Base-by-base conservation (phyloP, 2,329 filamentous ascomycete species). In the Aspergillus uvarum region DNA sequence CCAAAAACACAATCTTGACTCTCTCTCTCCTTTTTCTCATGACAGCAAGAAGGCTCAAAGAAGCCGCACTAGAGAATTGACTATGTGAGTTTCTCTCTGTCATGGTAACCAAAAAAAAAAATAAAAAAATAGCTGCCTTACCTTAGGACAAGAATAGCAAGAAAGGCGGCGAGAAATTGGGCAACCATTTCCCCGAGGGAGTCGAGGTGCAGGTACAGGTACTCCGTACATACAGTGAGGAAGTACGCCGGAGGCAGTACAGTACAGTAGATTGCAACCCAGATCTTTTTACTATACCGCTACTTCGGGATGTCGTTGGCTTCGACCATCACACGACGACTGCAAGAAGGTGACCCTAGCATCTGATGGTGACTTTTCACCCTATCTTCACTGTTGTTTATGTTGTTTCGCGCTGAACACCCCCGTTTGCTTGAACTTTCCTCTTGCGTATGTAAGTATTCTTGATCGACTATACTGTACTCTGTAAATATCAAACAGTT, bases 301-400 rank as follows among this genome's bases (percentile, higher is more conserved):
- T 63, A 62, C 61, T 66, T 66, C 47, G 22, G 32, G 44, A 56
- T 51, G 22, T 62, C 21, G 53, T 50, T 59, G 61, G 59, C 53
- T 38, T 35, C 32, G 11, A 51, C 55, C 57, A 66, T 66, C 64
- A 66, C 64, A 66, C 64, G 64, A 65, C 62, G 59, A 54, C 59
- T 56, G 44, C 35, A 35, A 35, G 32, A 16, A 38, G 38, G 22
- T 58, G 38, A 52, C 54, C 49, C 47, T 51, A 32, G 35, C 51
- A 60, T 53, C 51, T 51, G 49, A 60, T 59, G 47, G 38, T 35
- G 26, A 32, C 51, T 50, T 35, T 49, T 4, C 5, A 35, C 57
- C 47, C 48, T 61, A 38, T 56, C 47, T 47, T 44, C 35, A 22
- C 16, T 54, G 48, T 16, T 57, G 24, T 44, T 50, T 12, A 47